phyloP scores from a whole-genome alignment of 495 filamentous ascomycete genomes.

The Mytilinidion resinicola region DNA sequence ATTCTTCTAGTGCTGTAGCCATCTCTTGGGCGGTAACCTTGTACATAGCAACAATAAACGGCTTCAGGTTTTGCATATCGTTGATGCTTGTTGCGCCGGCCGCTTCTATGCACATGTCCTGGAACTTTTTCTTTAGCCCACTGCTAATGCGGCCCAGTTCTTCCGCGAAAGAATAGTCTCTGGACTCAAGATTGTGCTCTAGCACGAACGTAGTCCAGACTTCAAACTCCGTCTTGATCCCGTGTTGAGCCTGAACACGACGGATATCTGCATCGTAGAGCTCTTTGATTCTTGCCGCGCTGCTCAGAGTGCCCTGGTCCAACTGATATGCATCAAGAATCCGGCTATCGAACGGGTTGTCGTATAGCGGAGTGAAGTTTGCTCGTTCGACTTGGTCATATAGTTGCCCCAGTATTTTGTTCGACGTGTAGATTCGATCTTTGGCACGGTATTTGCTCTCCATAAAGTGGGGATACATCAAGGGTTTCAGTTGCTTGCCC shows the following conservation, averaged over 20 bases:
- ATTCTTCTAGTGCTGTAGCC: slow-evolving; percentile 44
- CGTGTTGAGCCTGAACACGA: slow-evolving; percentile 79
- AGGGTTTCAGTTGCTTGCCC: slow-evolving; percentile 51
- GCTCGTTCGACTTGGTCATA: slow-evolving; percentile 66
- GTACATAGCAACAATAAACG: slow-evolving; percentile 83
- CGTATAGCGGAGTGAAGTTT: slow-evolving; percentile 65
- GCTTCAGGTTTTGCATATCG: slow-evolving; percentile 53
- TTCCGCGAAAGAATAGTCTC: slow-evolving; percentile 83
- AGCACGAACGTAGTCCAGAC: slow-evolving; percentile 81
- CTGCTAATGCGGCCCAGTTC: slow-evolving; percentile 61
- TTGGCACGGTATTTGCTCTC: slow-evolving; percentile 54
- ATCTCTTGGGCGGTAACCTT: slow-evolving; percentile 69
- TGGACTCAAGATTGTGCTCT: slow-evolving; percentile 54
- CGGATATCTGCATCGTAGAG: slow-evolving; percentile 72
- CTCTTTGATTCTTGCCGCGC: slow-evolving; percentile 59
- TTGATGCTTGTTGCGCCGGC: slow-evolving; percentile 47
- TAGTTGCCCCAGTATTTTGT: slow-evolving; percentile 70
- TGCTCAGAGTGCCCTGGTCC: slow-evolving; percentile 47
- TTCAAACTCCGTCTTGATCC: slow-evolving; percentile 85
- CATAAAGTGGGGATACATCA: slow-evolving; percentile 84
- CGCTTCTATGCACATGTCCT: slow-evolving; percentile 53
- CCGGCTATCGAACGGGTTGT: slow-evolving; percentile 66
- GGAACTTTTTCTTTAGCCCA: slow-evolving; percentile 60
- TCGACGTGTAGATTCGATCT: slow-evolving; percentile 57
- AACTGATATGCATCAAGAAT: slow-evolving; percentile 61